Evolutionary conservation across 495 filamentous ascomycete species (phyloP).

Genomic region (Pyrenula aspistea): DNA sequence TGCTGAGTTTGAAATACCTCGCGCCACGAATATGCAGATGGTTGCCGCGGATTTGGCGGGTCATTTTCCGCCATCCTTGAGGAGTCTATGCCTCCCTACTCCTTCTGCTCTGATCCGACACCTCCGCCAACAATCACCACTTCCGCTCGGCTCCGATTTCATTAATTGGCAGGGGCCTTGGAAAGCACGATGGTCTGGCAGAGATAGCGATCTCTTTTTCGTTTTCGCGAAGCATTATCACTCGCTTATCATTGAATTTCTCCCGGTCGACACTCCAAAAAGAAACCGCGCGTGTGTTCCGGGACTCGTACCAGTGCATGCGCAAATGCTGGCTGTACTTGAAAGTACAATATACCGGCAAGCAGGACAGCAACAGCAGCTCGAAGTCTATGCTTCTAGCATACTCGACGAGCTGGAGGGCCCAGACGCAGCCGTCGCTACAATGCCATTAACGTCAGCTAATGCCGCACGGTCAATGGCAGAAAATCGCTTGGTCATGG

Average conservation of each 20-base stretch:
- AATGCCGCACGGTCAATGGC: conserved; percentile 77
- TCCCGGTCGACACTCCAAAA: conserved; percentile 54
- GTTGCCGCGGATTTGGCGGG: conserved; percentile 44
- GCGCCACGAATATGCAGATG: conserved; percentile 22
- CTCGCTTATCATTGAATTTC: conserved; percentile 67
- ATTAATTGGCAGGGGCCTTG: conserved; percentile 82
- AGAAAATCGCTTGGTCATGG: conserved; percentile 79
- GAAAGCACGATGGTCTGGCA: conserved; percentile 76
- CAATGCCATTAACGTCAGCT: conserved; percentile 49
- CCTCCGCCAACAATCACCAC: conserved; percentile 54
- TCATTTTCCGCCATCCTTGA: conserved; percentile 61
- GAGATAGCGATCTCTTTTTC: conserved; percentile 87
- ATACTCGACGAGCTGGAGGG: conserved; percentile 55
- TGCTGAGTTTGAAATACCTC: conserved; percentile 45
- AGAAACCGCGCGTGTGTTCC: conserved; percentile 55
- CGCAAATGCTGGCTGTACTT: conserved; percentile 69
- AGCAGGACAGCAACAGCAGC: conserved; percentile 34
- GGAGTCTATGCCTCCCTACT: conserved; percentile 60
- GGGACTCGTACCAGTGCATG: conserved; percentile 72
- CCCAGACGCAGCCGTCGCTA: conserved; percentile 57
- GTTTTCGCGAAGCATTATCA: conserved; percentile 90
- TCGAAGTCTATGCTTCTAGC: conserved; percentile 42
- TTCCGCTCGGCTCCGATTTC: conserved; percentile 56
- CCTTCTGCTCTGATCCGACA: conserved; percentile 46
- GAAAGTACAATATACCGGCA: conserved; percentile 77